Evolutionary conservation across 805 yeast genomes (phyloP).

Genomic region (Candida tibetensis): DNA sequence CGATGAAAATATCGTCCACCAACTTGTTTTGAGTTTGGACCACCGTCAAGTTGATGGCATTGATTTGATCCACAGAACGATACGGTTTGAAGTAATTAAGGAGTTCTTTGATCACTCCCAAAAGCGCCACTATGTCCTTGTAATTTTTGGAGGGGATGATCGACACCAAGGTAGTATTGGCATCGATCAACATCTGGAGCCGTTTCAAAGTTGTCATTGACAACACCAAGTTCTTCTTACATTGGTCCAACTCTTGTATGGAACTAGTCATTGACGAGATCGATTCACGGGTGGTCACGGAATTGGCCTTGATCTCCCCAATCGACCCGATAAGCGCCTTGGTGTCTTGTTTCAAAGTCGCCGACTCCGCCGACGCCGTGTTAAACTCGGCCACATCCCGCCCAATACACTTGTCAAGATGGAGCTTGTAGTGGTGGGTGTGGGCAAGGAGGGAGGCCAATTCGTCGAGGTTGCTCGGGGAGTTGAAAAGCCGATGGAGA

Average conservation of each 20-base stretch:
- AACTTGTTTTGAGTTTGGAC: constrained; percentile 57
- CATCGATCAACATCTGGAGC: constrained; percentile 78
- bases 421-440: constrained; percentile 49
- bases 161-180: constrained; percentile 58
- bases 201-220: constrained; percentile 86
- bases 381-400: constrained; percentile 35
- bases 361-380: constrained; percentile 15
- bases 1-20: constrained; percentile 67
- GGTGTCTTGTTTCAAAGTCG: constrained; percentile 32
- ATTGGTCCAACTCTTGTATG: constrained; percentile 74
- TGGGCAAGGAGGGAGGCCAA: constrained; percentile 50
- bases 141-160: constrained; percentile 48
- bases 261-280: constrained; percentile 72
- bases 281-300: constrained; percentile 54
- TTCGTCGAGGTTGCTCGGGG: constrained; percentile 49
- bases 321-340: constrained; percentile 43
- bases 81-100: constrained; percentile 73
- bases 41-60: constrained; percentile 58
- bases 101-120: constrained; percentile 72
- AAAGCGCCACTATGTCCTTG: constrained; percentile 53
- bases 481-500: constrained; percentile 12
- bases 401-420: constrained; percentile 46
- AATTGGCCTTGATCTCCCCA: constrained; percentile 44
- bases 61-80: constrained; percentile 79
- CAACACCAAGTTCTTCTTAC: constrained; percentile 78